phyloP scores from a whole-genome alignment of 148 eudicot species.

The Rhododendron mucronatum region DNA sequence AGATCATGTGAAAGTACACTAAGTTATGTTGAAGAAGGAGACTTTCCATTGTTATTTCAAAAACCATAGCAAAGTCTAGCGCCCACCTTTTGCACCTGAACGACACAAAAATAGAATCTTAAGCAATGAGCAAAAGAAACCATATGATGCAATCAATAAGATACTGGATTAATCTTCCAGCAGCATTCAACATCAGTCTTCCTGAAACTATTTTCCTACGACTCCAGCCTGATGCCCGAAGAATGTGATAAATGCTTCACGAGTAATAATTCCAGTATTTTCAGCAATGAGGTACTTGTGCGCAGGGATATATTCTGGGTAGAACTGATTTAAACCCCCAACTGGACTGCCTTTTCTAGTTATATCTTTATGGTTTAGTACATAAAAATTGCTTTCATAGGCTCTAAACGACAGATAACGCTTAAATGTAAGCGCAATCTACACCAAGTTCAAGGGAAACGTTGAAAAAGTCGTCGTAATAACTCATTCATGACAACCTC shows the following conservation, averaged over 20 bases:
- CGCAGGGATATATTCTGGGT: neutral
- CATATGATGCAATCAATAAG: neutral
- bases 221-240: neutral
- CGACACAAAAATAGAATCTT: neutral
- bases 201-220: neutral
- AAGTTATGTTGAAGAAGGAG: neutral
- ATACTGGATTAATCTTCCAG: neutral
- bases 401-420: neutral
- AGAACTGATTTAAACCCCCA: neutral
- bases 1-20: neutral
- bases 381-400: neutral
- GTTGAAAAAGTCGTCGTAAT: neutral
- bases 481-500: neutral
- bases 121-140: neutral
- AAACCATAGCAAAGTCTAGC: neutral
- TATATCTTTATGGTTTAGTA: neutral
- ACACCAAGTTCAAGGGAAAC: neutral
- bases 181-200: neutral
- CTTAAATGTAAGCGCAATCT: neutral
- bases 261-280: neutral
- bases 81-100: neutral
- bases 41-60: neutral
- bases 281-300: neutral
- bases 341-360: neutral
- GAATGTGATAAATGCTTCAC: neutral